Conservation (phyloP, 2,329 filamentous ascomycete genomes). For the Colletotrichum shisoi region DNA sequence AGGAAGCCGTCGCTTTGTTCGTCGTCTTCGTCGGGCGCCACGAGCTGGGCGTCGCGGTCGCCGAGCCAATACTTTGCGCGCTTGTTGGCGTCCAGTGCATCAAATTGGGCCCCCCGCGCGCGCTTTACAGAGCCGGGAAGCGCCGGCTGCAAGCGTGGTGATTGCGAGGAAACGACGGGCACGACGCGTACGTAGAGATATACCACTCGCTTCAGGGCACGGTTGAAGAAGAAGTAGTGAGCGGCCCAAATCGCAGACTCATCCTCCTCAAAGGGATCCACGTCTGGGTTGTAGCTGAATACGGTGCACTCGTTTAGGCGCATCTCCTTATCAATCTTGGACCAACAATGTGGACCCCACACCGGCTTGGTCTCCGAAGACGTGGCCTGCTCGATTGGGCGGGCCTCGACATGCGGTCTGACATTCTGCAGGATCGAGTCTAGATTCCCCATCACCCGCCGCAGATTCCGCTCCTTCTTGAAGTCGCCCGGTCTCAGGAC, state of each 20-base stretch:
- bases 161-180: constrained; percentile 71
- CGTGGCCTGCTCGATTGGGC: constrained; percentile 53
- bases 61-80: constrained; percentile 90
- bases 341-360: constrained; percentile 93
- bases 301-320: constrained; percentile 84
- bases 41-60: constrained; percentile 63
- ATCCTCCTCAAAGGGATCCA: constrained; percentile 90
- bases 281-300: constrained; percentile 87
- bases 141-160: constrained; percentile 44
- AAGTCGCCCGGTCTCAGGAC: constrained; percentile 90
- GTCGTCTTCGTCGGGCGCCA: constrained; percentile 59
- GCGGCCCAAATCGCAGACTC: constrained; percentile 94
- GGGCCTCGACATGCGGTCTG: constrained; percentile 67
- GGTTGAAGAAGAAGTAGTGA: constrained; percentile 99
- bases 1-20: constrained; percentile 60
- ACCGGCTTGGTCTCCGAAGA: constrained; percentile 58
- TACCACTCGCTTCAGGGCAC: constrained; percentile 86
- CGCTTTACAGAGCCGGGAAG: constrained; percentile 38
- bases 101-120: constrained; percentile 45
- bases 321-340: constrained; percentile 94
- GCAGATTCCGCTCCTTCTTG: constrained; percentile 79
- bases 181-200: constrained; percentile 94
- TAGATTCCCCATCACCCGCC: constrained; percentile 83
- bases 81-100: constrained; percentile 70
- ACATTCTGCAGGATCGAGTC: constrained; percentile 89